Base-by-base conservation (phyloP, 2,329 filamentous ascomycete genomes). In the Ilyonectria robusta region DNA sequence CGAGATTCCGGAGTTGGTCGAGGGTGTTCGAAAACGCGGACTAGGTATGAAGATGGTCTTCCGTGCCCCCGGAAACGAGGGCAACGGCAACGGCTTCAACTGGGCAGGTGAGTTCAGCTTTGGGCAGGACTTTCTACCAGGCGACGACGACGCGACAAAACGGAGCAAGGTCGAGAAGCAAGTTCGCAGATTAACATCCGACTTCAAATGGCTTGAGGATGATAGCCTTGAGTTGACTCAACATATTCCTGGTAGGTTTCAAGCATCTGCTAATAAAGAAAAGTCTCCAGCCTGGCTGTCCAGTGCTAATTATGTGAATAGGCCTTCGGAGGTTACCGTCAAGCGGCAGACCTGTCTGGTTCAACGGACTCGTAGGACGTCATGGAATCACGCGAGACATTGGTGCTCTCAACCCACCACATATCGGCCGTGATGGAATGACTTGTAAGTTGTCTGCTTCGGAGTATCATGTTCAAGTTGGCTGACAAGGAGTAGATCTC, bases 21-120 rank as follows among this genome's bases (percentile, higher is more conserved):
- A 62, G 4, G 62, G 59, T 2, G 29, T 68, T 5, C 48, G 35
- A 13, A 46, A 56, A 37, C 58, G 63, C 7, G 66, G 63, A 1
- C 54, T 68, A 2, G 63, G 62, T 6, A 68, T 68, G 66, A 68
- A 68, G 44, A 66, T 66, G 66, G 19, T 68, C 13, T 68, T 68
- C 10, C 42, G 66, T 6, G 66, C 63, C 6, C 62, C 66, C 0
- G 66, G 66, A 1, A 66, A 66, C 4, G 66, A 68, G n/a, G 59
- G 62, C 46, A 66, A 66, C 26, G 53, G 54, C 33, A 68, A 68
- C 26, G 53, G 37, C 11, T 68, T 68, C 44, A 68, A 68, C 55
- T 68, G 66, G 66, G 66, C 66, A 3, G 66, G 66, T 21, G 60
- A 68, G 23, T 66, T 62, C 33, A 68, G 66, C 26, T 68, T 68